Evolutionary conservation across 1,284 basidiomycete genomes (phyloP), one percentile per base, ranked within the genome.

Genomic region (Hypsizygus ulmarius): DNA sequence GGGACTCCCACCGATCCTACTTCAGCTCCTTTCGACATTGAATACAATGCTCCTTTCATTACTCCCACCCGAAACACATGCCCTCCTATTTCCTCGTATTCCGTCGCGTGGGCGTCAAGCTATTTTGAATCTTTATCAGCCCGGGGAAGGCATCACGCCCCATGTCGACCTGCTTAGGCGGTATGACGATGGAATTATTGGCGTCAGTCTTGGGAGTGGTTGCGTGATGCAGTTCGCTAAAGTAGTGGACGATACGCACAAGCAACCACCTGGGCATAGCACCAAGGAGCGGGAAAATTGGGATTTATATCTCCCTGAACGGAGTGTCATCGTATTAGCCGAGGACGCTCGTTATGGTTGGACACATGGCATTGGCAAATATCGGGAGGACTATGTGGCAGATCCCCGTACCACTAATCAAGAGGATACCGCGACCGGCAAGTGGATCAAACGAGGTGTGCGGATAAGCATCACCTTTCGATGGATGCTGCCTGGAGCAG

Each of bases 151-250:
- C 8, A 92, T 93, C 53, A 72, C 80, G 1, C 75, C 87, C 0
- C 90, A 92, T 56, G 79, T 92, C 37, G 90, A 93, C 60, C 70
- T 93, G 30, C 72, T 89, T 6, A 70, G 74, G 35, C 78, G 90
- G 14, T 93, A 84, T 59, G 87, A 78, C 10, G 88, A 92, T 60
- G 88, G 87, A 2, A 91, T 93, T 52, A 74, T 92, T 29, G 87
- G 87, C 9, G 76, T 92, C 49, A 90, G 85, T 58, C 68, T 93
- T 28, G 77, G 81, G 12, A 82, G 82, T 38, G 79, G 82, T 11
- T 87, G 81, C 40, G 82, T 81, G 9, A 92, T 92, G 88, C 73
- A 75, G 28, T 90, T 92, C 55, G 70, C 67, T 39, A 61, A 59
- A 47, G 56, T 47, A 39, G 42, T 34, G n/a, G 55, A 27, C 18